Percentiles rank a stretch among this genome's conserved stretches.
These are phyloP conservation scores for Termitomyces eurrhizus DNA, from an alignment of 768 basidiomycete species.

Conservation along the genomic window DNA sequence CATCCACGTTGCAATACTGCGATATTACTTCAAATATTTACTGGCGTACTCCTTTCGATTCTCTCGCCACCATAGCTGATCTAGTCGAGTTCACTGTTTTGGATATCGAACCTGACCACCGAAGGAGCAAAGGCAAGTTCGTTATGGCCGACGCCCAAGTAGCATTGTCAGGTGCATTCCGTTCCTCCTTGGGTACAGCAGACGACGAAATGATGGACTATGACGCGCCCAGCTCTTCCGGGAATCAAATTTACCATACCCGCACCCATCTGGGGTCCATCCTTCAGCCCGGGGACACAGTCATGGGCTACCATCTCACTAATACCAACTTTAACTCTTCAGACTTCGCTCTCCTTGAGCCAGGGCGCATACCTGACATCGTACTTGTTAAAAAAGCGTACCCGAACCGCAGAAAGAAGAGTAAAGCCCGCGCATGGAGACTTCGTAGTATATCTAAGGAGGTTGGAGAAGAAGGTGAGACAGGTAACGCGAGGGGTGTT, in stretches of 20 bases:
- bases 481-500: conserved; percentile 74
- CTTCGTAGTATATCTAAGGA: conserved; percentile 92
- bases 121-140: conserved; percentile 63
- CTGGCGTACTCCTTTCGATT: conserved; percentile 90
- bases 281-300: conserved; percentile 93
- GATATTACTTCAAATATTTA: conserved; percentile 78
- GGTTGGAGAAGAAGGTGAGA: conserved; percentile 82
- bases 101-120: conserved; percentile 81
- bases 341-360: conserved; percentile 66
- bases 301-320: conserved; percentile 84
- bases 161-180: conserved; percentile 77
- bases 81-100: conserved; percentile 94
- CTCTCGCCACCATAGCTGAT: conserved; percentile 78
- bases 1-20: conserved; percentile 75
- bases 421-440: conserved; percentile 79
- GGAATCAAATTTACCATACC: conserved; percentile 86
- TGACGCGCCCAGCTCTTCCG: conserved; percentile 49
- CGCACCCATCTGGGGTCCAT: conserved; percentile 91
- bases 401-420: conserved; percentile 91
- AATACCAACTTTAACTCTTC: conserved; percentile 93
- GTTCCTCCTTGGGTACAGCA: conserved; percentile 35
- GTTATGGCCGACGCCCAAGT: conserved; percentile 85
- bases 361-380: conserved; percentile 79
- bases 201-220: conserved; percentile 54
- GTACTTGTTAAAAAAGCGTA: conserved; percentile 95